Percentiles rank a stretch among this genome's conserved stretches.
Conservation (phyloP, 2,329 filamentous ascomycete genomes). For the Fonsecaea nubica region DNA sequence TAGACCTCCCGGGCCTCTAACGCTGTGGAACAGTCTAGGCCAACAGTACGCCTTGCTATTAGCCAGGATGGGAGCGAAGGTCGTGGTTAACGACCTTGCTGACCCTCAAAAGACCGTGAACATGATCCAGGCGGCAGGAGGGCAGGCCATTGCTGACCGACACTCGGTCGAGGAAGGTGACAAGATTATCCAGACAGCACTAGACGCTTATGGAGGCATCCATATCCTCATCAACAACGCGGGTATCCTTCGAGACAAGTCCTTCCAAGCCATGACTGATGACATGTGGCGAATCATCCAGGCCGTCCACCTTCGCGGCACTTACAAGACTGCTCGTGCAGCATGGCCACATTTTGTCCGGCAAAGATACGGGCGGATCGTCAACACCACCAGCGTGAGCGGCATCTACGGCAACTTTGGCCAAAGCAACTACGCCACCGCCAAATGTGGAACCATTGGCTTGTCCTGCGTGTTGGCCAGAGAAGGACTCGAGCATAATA, state of each 20-base stretch:
- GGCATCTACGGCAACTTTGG: slow-evolving; percentile 99
- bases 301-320: slow-evolving; percentile 57
- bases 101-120: slow-evolving; percentile 63
- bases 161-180: slow-evolving; percentile 66
- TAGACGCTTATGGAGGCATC: slow-evolving; percentile 46
- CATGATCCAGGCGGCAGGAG: background rate
- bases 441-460: slow-evolving; percentile 89
- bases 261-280: slow-evolving; percentile 45
- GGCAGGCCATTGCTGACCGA: background rate
- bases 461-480: slow-evolving; percentile 90
- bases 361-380: slow-evolving; percentile 94
- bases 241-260: slow-evolving; percentile 32
- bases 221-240: slow-evolving; percentile 51
- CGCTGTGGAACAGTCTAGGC: slow-evolving; percentile 65
- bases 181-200: slow-evolving; percentile 46
- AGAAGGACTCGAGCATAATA: slow-evolving; percentile 96
- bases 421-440: slow-evolving; percentile 93
- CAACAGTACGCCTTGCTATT: slow-evolving; percentile 88
- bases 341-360: slow-evolving; percentile 97
- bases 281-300: slow-evolving; percentile 48
- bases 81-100: slow-evolving; percentile 93
- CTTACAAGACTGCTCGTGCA: slow-evolving; percentile 94
- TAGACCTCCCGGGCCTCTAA: background rate
- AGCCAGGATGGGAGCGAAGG: slow-evolving; percentile 77
- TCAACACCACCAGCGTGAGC: slow-evolving; percentile 95